phyloP scores from a whole-genome alignment of 129 eudicot genomes.

The Chrysanthemum makinoi region DNA sequence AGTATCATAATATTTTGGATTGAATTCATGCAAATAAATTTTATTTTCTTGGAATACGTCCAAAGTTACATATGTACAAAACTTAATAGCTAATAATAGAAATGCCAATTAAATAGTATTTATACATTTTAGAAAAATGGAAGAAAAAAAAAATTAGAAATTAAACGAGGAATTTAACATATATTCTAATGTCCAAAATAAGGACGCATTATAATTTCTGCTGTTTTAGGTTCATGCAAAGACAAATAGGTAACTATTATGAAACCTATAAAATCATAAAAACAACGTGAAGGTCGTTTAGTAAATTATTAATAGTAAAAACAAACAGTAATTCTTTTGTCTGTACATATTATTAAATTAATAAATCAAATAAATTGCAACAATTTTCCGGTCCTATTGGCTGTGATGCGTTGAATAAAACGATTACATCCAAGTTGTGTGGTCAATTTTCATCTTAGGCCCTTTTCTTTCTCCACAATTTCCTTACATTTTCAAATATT shows the following conservation, averaged over 20 bases:
- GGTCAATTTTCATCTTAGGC: slow-evolving; percentile 35
- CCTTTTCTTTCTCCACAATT: slow-evolving; percentile 39
- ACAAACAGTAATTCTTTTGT: not conserved
- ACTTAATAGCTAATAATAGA: no score
- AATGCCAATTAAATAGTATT: no score
- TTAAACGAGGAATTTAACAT: no score
- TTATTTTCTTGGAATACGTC: no score
- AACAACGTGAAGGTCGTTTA: not conserved
- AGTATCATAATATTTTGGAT: no score
- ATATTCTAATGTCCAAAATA: no score
- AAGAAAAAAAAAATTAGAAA: no score
- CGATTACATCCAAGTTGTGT: slow-evolving; percentile 36
- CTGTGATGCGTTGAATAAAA: slow-evolving; percentile 29
- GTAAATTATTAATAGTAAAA: not conserved
- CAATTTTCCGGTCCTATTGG: slow-evolving; percentile 32
- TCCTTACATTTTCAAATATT: slow-evolving; percentile 34
- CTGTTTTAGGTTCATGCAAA: not conserved
- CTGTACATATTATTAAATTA: not conserved
- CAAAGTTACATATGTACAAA: no score
- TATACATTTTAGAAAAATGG: no score
- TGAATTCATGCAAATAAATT: no score
- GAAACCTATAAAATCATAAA: slow-evolving; percentile 9
- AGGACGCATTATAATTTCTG: no score
- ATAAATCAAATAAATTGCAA: not conserved
- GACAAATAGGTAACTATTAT: no score